Evolutionary conservation across 75 land plant species (phyloP).

Genomic region (Adiantum capillusveneris): DNA sequence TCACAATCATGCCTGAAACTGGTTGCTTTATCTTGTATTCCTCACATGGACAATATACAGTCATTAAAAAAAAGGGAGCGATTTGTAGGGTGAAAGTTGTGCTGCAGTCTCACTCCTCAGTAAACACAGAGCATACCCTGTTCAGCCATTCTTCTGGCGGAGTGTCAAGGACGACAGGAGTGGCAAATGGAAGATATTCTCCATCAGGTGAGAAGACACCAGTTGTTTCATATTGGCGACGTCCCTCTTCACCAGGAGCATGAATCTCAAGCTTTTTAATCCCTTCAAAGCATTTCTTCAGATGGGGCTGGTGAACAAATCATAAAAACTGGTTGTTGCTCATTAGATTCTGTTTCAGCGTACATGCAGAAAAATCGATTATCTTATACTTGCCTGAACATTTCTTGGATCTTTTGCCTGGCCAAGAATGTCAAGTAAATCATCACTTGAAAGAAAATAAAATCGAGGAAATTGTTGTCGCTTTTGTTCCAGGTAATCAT

Average conservation of each 20-base stretch:
- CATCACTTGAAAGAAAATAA: slow-evolving; percentile 28
- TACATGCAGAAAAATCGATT: neutral
- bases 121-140: too few relatives aligned
- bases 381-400: slow-evolving; percentile 18
- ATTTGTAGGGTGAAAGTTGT: too few relatives aligned
- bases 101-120: too few relatives aligned
- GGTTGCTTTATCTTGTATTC: too few relatives aligned
- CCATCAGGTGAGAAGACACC: slow-evolving; percentile 31
- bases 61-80: too few relatives aligned
- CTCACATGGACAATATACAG: too few relatives aligned
- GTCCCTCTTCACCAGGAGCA: slow-evolving; percentile 27
- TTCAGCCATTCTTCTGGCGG: slow-evolving; percentile 31
- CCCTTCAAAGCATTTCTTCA: slow-evolving; percentile 31
- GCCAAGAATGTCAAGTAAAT: slow-evolving; percentile 25
- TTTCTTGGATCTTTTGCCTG: slow-evolving; percentile 32
- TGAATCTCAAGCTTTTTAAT: slow-evolving; percentile 23
- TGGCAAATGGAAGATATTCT: slow-evolving; percentile 17
- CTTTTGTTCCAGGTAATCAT: slow-evolving; percentile 21
- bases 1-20: too few relatives aligned
- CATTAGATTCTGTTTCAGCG: neutral
- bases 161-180: slow-evolving; percentile 15
- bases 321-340: neutral
- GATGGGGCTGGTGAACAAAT: slow-evolving; percentile 15
- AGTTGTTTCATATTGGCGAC: slow-evolving; percentile 20
- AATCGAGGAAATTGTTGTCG: slow-evolving; percentile 29